Evolutionary conservation across 441 rosid genomes (phyloP), one percentile per base, ranked within the genome.

Genomic region (Brassica hybrid): DNA sequence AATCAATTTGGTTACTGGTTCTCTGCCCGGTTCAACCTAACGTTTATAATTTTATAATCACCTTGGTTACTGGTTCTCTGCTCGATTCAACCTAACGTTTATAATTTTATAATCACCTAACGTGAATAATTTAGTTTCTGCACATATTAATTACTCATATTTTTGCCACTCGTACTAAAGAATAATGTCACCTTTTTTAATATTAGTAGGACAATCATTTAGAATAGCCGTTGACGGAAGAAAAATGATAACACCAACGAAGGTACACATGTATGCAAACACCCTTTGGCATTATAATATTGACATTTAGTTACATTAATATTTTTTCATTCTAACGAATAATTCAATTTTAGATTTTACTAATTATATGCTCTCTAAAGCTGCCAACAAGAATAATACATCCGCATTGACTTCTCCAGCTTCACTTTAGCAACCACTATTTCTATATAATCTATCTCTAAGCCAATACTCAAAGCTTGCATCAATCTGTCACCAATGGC

Each of bases 191-290:
- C 34, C 57, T 27, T 1, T 1, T 36, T 36, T n/a, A 36, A 13
- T 72, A 60, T 8, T 18, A 60, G 25, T 14, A 54, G 16, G 67
- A 11, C 67, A 72, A 72, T 45, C 75, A 72, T 61, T 72, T 16
- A 43, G 12, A 14, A 57, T 12, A 41, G 8, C 68, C 30, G 68
- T 72, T 72, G 76, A 63, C 50, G 61, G 59, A 58, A 59, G 14
- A 16, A 45, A 32, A 48, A 32, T 50, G 48, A 63, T n/a, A 32
- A 54, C 16, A 64, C 64, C 72, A 72, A 65, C 76, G 76, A 77
- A 65, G 72, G 56, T 65, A 57, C 76, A 65, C 76, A 77, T 77
- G 68, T 71, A 43, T 45, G 32, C 76, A 77, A 32, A 73, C 67
- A 77, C 76, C 77, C 14, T 65, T 58, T 72, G 16, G 68, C 41